Evolutionary conservation across 345 rosid genomes (phyloP), one percentile per base, ranked within the genome.

Genomic region (Pistacia integerrima): DNA sequence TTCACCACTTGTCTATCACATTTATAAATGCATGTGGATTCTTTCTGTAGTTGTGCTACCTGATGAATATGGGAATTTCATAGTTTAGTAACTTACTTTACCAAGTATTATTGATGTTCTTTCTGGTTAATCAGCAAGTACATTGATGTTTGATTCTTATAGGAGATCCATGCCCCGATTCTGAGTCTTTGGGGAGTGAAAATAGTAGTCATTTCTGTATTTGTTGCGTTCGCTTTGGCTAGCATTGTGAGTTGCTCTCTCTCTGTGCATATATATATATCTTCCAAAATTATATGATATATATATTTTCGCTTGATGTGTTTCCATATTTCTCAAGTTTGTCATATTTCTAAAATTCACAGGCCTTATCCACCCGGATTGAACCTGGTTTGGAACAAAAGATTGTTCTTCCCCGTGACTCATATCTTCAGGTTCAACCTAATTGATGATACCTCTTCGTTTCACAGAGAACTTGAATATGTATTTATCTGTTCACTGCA

Each of bases 341-440:
- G 62, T 68, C 25, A 62, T 74, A 69, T 80, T 68, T 61, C 60
- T 72, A 73, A 72, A 82, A 57, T 55, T 74, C 57, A 49, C 76
- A 96, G 99, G 99, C 99, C 41, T 79, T 96, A 74, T 82, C 93
- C 73, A 92, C 98, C 55, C 87, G 99, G 78, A 82, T 93, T 64
- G 93, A 96, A 82, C 92, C 98, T 77, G 99, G 99, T 82, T 80
- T 95, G 86, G 99, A 95, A 69, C 98, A 95, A 82, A 85, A 92
- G 82, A 92, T 92, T 86, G 99, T 95, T 81, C 99, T 95, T 84
- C 99, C 99, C 14, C 88, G 82, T 58, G 97, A 95, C 82, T 95
- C 99, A 1, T 95, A 95, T 85, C 97, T 95, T 84, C 99, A 95
- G 97, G 98, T 94, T 88, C 63, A 55, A 64, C 64, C 67, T 76